These are phyloP conservation scores for Russula abietina DNA, from an alignment of 768 basidiomycete species.

Conservation along the genomic window DNA sequence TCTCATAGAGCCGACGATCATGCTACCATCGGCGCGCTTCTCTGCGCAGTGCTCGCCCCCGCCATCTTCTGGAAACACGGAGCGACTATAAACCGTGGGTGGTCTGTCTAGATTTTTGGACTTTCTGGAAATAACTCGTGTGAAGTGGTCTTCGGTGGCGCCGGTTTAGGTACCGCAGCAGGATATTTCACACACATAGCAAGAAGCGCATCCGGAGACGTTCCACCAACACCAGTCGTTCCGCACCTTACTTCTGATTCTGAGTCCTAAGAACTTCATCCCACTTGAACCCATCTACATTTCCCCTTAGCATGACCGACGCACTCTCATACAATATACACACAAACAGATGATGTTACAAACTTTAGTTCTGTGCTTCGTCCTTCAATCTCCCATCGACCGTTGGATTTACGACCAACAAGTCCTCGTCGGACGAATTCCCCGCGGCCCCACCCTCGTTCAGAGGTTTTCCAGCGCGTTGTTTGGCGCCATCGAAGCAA, in stretches of 20 bases:
- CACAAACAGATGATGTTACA: slow-evolving; percentile 2
- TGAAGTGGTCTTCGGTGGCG: slow-evolving; percentile 66
- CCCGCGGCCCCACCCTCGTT: slow-evolving; percentile 8
- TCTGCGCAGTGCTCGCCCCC: slow-evolving; percentile 58
- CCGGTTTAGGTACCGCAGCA: slow-evolving; percentile 55
- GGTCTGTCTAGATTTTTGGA: not conserved
- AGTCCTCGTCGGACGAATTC: slow-evolving; percentile 26
- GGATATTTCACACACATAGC: slow-evolving; percentile 55
- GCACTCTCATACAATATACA: not conserved
- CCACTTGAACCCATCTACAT: not conserved
- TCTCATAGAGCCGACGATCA: slow-evolving; percentile 65
- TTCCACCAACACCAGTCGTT: slow-evolving; percentile 36
- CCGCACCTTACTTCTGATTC: slow-evolving; percentile 29
- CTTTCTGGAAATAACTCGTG: slow-evolving; percentile 3
- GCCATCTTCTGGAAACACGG: slow-evolving; percentile 72
- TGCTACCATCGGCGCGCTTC: slow-evolving; percentile 63
- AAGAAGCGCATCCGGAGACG: slow-evolving; percentile 49
- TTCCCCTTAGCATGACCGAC: not conserved
- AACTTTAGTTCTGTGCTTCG: slow-evolving; percentile 31
- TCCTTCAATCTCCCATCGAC: slow-evolving; percentile 36
- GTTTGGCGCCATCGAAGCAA: slow-evolving; percentile 52
- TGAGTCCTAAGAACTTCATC: slow-evolving; percentile 9
- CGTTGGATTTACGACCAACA: slow-evolving; percentile 32
- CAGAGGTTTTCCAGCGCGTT: slow-evolving; percentile 19
- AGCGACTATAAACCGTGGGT: slow-evolving; percentile 51